A percentile compares a stretch with the other conserved stretches of the same genome.
These are phyloP conservation scores for Aureobasidium pullulans DNA, from an alignment of 2,329 filamentous ascomycete genomes.

Conservation along the genomic window DNA sequence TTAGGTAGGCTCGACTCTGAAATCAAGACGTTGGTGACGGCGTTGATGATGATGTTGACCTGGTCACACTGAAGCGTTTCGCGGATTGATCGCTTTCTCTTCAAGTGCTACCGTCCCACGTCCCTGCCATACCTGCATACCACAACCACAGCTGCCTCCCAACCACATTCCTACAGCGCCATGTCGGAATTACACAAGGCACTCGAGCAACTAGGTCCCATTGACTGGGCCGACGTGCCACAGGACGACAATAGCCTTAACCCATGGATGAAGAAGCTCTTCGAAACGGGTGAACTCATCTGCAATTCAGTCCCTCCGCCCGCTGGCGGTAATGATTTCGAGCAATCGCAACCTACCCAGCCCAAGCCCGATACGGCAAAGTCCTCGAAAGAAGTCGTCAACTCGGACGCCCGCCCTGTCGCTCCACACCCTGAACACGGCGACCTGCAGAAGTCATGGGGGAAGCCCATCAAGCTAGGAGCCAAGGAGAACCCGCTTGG, in stretches of 20 bases:
- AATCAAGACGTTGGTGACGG: neutral
- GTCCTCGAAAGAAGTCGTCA: constrained; percentile 45
- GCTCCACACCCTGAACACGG: constrained; percentile 47
- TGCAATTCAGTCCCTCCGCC: constrained; percentile 67
- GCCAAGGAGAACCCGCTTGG: constrained; percentile 66
- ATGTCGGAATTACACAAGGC: constrained; percentile 40
- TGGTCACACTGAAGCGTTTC: neutral
- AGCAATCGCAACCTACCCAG: constrained; percentile 46
- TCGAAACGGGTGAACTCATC: constrained; percentile 58
- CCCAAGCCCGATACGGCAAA: constrained; percentile 47
- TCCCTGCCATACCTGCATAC: neutral
- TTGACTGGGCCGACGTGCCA: constrained; percentile 39
- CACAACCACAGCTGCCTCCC: neutral
- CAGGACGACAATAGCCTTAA: constrained; percentile 29
- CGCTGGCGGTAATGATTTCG: constrained; percentile 37
- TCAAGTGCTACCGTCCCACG: neutral
- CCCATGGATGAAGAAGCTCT: constrained; percentile 33
- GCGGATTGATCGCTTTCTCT: neutral
- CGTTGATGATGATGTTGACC: constrained; percentile 9
- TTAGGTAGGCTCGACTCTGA: neutral
- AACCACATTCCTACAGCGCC: neutral
- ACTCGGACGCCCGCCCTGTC: constrained; percentile 44
- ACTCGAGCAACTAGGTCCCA: constrained; percentile 36
- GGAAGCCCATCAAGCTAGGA: constrained; percentile 69
- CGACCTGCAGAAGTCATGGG: constrained; percentile 71